These are phyloP conservation scores for Davidsoniella virescens DNA, from an alignment of 2,329 filamentous ascomycete genomes.

Conservation along the genomic window DNA sequence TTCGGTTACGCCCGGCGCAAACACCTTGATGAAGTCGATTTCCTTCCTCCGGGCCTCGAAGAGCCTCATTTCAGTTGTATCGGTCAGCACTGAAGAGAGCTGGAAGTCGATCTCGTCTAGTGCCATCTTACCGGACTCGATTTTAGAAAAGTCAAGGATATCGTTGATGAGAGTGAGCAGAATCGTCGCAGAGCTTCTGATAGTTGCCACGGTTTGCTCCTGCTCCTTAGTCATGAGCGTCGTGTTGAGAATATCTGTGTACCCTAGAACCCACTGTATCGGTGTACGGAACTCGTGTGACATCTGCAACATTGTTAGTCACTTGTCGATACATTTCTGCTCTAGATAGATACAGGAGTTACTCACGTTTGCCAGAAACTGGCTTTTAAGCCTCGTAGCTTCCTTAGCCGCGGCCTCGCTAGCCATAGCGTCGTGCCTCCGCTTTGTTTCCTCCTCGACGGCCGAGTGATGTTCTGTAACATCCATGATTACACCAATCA, in stretches of 20 bases:
- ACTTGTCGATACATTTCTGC: constrained; percentile 1
- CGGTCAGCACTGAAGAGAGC: constrained; percentile 53
- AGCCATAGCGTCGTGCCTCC: constrained; percentile 54
- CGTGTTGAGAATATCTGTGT: constrained; percentile 58
- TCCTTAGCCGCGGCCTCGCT: constrained; percentile 68
- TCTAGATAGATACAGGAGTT: not conserved
- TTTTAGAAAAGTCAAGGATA: constrained; percentile 78
- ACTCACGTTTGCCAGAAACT: constrained; percentile 52
- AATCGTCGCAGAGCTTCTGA: constrained; percentile 64
- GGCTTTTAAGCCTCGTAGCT: constrained; percentile 63
- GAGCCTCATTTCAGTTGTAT: constrained; percentile 74
- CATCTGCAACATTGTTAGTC: constrained; percentile 31
- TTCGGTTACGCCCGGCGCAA: constrained; percentile 40
- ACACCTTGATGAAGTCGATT: constrained; percentile 51
- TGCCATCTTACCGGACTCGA: constrained; percentile 60
- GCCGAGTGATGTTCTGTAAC: constrained; percentile 55
- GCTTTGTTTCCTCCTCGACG: constrained; percentile 45
- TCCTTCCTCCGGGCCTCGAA: constrained; percentile 72
- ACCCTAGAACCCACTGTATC: constrained; percentile 66
- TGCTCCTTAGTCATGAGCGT: constrained; percentile 54
- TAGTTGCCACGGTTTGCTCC: constrained; percentile 59
- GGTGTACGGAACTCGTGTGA: constrained; percentile 67
- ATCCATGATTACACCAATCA: constrained; percentile 67
- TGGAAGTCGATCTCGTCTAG: constrained; percentile 72
- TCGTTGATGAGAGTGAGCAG: constrained; percentile 81